A percentile compares a stretch with the other conserved stretches of the same genome.
phyloP scores from a whole-genome alignment of 495 filamentous ascomycete genomes.

The Neurospora cerealis region DNA sequence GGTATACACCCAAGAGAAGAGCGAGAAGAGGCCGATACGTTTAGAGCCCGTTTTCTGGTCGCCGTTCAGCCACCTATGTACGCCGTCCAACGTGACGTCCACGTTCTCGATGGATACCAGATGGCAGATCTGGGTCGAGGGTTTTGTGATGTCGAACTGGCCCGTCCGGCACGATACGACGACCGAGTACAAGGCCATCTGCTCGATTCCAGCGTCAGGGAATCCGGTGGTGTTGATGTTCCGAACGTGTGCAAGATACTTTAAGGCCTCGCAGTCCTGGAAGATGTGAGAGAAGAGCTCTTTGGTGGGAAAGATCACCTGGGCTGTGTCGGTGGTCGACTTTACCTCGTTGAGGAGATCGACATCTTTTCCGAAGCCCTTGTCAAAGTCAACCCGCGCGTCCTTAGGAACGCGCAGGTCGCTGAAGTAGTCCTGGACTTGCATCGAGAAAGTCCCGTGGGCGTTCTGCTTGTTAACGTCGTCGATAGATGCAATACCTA shows the following conservation, averaged over 20 bases:
- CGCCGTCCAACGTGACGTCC: background rate
- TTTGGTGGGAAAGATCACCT: conserved; percentile 16
- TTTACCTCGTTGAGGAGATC: background rate
- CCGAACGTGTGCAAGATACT: conserved; percentile 35
- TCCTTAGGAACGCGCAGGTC: conserved; percentile 1
- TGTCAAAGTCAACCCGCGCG: conserved; percentile 1
- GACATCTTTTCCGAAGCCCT: background rate
- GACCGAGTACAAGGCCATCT: conserved; percentile 24
- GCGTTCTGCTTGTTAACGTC: conserved; percentile 6
- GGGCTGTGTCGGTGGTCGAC: too few relatives aligned
- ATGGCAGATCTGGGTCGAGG: conserved; percentile 18
- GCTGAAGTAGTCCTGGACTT: conserved; percentile 6
- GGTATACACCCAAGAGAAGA: conserved; percentile 40
- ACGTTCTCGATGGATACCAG: conserved; percentile 28
- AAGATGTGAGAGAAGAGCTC: too few relatives aligned
- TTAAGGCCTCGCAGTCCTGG: background rate
- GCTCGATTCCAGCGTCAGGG: conserved; percentile 18
- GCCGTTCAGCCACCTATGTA: background rate
- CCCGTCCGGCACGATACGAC: conserved; percentile 27
- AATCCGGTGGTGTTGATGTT: conserved; percentile 31
- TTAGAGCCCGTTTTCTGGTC: background rate
- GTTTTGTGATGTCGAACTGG: conserved; percentile 10
- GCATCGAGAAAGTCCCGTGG: conserved; percentile 2
- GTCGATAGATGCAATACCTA: too few relatives aligned
- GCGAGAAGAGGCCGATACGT: conserved; percentile 27